Evolutionary conservation across 1,284 basidiomycete genomes (phyloP).

Genomic region (Cystobasidiaceae sp.): DNA sequence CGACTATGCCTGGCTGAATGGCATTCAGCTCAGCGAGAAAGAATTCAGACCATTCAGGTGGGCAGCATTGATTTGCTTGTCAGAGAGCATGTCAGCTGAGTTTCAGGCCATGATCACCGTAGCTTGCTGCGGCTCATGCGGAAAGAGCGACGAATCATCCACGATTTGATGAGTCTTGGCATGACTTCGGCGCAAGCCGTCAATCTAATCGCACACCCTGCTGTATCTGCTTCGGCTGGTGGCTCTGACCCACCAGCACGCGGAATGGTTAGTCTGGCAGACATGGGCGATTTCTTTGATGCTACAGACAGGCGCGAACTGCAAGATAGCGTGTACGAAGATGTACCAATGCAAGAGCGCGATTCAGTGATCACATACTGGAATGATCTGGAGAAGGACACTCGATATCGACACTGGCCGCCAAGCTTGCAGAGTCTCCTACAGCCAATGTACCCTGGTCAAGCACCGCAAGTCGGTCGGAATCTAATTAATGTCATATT

Average conservation of each 20-base stretch:
- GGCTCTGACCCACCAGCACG: not conserved
- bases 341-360: not conserved
- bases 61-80: no score
- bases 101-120: not conserved
- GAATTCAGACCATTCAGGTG: constrained; percentile 67
- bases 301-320: constrained; percentile 73
- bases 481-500: constrained; percentile 79
- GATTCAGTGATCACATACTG: constrained; percentile 63
- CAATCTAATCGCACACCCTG: constrained; percentile 62
- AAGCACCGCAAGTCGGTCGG: constrained; percentile 62
- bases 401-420: constrained; percentile 50
- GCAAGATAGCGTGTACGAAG: constrained; percentile 54
- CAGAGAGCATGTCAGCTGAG: no score
- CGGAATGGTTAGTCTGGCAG: constrained; percentile 49
- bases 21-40: constrained; percentile 57
- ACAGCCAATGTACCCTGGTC: constrained; percentile 65
- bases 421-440: constrained; percentile 55
- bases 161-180: constrained; percentile 59
- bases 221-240: constrained; percentile 51
- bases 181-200: constrained; percentile 62
- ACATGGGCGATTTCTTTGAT: constrained; percentile 73
- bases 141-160: constrained; percentile 65
- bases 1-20: constrained; percentile 67
- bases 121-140: constrained; percentile 61
- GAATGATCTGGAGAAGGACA: constrained; percentile 85